A percentile compares a stretch with the other conserved stretches of the same genome.
These are phyloP conservation scores for Linum tenue DNA, from an alignment of 345 rosid species.

Conservation along the genomic window DNA sequence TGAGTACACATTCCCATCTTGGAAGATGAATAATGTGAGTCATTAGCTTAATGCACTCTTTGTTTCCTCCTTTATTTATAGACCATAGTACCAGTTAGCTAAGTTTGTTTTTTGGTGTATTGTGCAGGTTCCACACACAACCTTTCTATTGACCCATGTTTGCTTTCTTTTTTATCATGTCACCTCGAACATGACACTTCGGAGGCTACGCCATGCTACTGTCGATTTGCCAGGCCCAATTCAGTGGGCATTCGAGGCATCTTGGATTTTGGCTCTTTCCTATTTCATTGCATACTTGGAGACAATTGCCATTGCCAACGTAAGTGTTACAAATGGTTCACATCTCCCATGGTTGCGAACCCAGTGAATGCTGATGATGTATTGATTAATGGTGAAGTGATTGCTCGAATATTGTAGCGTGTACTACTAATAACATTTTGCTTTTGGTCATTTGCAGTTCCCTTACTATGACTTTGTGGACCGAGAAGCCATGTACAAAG, in stretches of 20 bases:
- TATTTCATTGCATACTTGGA: slow-evolving; percentile 96
- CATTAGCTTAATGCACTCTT: slow-evolving; percentile 1
- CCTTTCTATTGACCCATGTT: slow-evolving; percentile 87
- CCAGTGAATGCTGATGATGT: background rate
- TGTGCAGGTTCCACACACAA: slow-evolving; percentile 91
- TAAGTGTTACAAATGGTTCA: slow-evolving; percentile 29
- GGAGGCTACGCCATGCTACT: slow-evolving; percentile 59
- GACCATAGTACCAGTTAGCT: background rate
- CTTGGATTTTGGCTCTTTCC: slow-evolving; percentile 81
- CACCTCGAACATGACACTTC: slow-evolving; percentile 76
- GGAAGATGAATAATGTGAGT: slow-evolving; percentile 96
- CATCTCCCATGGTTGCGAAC: background rate
- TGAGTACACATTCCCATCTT: slow-evolving; percentile 94
- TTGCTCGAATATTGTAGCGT: background rate
- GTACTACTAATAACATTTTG: background rate
- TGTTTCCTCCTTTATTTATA: background rate
- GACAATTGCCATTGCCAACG: slow-evolving; percentile 87
- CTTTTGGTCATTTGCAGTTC: slow-evolving; percentile 52
- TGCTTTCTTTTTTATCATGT: slow-evolving; percentile 96
- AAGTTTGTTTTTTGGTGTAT: slow-evolving; percentile 8
- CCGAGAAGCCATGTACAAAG: slow-evolving; percentile 88
- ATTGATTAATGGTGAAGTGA: background rate
- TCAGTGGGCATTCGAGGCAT: slow-evolving; percentile 62
- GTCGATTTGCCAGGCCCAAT: slow-evolving; percentile 61
- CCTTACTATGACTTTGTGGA: slow-evolving; percentile 94